Conservation (phyloP, 176 grass and related monocot species). For the Saccharum officinarum region DNA sequence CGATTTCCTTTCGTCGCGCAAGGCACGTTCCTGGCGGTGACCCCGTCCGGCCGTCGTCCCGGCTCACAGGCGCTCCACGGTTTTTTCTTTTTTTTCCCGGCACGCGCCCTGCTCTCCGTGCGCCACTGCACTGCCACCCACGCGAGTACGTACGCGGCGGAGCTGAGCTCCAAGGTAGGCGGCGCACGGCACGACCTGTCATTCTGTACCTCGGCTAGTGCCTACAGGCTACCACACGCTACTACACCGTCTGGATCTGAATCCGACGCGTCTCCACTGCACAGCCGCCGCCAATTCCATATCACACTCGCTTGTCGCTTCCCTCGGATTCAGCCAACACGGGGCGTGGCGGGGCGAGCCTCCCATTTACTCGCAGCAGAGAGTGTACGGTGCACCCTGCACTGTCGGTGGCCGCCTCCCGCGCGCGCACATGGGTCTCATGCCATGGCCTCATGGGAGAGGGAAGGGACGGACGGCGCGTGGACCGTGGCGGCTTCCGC, state of each 20-base stretch:
- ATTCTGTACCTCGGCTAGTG: no score
- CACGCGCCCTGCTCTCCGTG: not conserved
- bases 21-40: not conserved
- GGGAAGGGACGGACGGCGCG: not conserved
- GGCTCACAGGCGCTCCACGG: no score
- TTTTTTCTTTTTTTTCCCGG: no score
- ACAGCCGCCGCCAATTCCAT: no score
- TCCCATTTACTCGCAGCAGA: not conserved
- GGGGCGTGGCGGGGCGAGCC: not conserved
- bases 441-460: not conserved
- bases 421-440: slow-evolving; percentile 32
- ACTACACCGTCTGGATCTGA: not conserved
- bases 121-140: not conserved
- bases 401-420: slow-evolving; percentile 29
- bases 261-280: not conserved
- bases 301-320: no score
- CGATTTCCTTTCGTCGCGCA: not conserved
- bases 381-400: not conserved
- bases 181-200: not conserved
- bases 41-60: no score
- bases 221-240: no score
- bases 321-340: not conserved
- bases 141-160: not conserved
- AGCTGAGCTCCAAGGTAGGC: not conserved
- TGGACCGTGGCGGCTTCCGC: not conserved